Evolutionary conservation across 371 early-diverging fungal genomes (phyloP).

Genomic region (Blyttiomyces sp.): DNA sequence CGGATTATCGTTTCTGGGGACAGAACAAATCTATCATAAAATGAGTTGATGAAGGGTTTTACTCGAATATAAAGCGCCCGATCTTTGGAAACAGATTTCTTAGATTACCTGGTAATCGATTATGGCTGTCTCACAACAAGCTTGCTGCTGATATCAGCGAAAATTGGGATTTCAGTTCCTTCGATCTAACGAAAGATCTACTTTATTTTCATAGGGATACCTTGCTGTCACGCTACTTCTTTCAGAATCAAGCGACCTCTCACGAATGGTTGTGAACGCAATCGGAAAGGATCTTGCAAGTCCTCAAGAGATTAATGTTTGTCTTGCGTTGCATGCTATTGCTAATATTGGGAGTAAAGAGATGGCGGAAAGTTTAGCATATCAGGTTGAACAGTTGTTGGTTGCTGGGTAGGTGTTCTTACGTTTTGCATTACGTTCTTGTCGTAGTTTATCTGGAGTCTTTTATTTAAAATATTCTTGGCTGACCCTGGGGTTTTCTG

Average conservation of each 20-base stretch:
- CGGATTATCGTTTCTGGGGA: background rate
- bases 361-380: constrained; percentile 82
- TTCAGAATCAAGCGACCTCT: constrained; percentile 79
- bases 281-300: constrained; percentile 87
- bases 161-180: no score
- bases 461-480: no score
- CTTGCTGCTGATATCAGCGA: no score
- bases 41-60: no score
- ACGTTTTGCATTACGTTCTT: no score
- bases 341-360: constrained; percentile 91
- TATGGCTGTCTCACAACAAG: no score
- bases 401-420: constrained; percentile 73
- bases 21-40: background rate
- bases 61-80: no score
- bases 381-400: constrained; percentile 80
- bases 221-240: constrained; percentile 89
- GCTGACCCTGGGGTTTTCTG: background rate
- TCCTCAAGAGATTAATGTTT: constrained; percentile 82
- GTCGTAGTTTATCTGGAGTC: no score
- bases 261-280: constrained; percentile 80
- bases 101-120: no score
- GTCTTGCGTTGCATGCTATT: constrained; percentile 90
- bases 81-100: no score
- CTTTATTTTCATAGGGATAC: constrained; percentile 69
- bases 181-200: no score